phyloP scores from a whole-genome alignment of 805 yeast genomes.

The Torulaspora quercuum region DNA sequence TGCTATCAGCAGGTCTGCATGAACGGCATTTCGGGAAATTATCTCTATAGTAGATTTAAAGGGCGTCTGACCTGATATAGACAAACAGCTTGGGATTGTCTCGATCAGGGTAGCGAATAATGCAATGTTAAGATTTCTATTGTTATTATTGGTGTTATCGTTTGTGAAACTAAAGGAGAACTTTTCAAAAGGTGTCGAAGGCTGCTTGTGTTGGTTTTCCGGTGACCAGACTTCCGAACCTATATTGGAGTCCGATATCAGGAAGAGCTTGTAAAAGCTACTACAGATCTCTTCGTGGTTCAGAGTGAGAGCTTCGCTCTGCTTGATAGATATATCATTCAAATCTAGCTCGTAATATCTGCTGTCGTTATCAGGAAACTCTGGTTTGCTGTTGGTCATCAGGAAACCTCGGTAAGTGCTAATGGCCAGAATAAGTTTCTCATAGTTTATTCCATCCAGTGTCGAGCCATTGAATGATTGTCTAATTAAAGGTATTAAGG shows the following conservation, averaged over 20 bases:
- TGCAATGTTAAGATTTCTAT: constrained; percentile 46
- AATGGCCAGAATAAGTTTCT: constrained; percentile 64
- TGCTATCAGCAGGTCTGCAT: constrained; percentile 59
- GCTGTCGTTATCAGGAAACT: constrained; percentile 57
- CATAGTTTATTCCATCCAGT: constrained; percentile 64
- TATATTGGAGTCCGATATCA: constrained; percentile 56
- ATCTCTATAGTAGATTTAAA: constrained; percentile 69
- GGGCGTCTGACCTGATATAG: constrained; percentile 45
- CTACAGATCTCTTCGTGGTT: constrained; percentile 70
- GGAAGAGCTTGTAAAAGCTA: constrained; percentile 51
- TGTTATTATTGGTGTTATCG: constrained; percentile 32
- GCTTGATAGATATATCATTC: constrained; percentile 34
- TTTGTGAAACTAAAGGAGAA: constrained; percentile 42
- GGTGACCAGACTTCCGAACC: constrained; percentile 46
- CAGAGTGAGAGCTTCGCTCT: constrained; percentile 30
- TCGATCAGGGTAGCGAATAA: constrained; percentile 68
- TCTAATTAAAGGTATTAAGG: constrained; percentile 65
- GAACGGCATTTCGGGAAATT: constrained; percentile 71
- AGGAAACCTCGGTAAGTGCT: constrained; percentile 70
- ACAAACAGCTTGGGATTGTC: constrained; percentile 67
- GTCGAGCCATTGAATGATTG: constrained; percentile 54
- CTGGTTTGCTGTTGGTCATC: constrained; percentile 64
- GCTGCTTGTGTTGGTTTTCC: constrained; percentile 37
- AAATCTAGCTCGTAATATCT: constrained; percentile 35
- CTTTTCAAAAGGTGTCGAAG: constrained; percentile 39